Base-by-base conservation (phyloP, 2,329 filamentous ascomycete genomes). In the Colletotrichum tanaceti region DNA sequence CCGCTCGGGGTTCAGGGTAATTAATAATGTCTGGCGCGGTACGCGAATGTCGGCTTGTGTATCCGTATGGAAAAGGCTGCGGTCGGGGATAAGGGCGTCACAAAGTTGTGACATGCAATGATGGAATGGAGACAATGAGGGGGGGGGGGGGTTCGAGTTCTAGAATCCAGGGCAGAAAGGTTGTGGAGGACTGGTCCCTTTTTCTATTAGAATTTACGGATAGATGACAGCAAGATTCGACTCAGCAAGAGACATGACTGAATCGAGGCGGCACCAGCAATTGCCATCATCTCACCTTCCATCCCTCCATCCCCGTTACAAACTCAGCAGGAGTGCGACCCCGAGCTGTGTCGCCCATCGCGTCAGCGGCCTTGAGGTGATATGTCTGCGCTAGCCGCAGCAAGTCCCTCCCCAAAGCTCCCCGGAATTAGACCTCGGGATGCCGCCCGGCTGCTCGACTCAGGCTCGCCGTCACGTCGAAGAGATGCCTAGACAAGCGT, bases 1-100 rank as follows among this genome's bases (percentile, higher is more conserved):
- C 55, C 49, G 38, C n/a, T 58, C 52, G 63, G 49, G 43, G 22
- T 32, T 60, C 55, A 20, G 55, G 22, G 20, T 22, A 61, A 66
- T 66, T 66, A 69, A 52, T 69, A 66, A 66, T 61, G 24, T 43
- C 43, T 55, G 62, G 46, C 50, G 62, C 65, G 28, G 41, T 49
- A 57, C 50, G 66, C 28, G 50, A 20, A 52, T 57, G 52, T 60
- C 41, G 63, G 57, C 43, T 43, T 44, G 32, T 66, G 50, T 60
- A 28, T 32, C n/a, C n/a, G n/a, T n/a, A n/a, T n/a, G 46, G 16
- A 16, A 18, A 44, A 38, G 35, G 38, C 54, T 61, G 50, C 57
- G 32, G 52, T 41, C 50, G 66, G 66, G 50, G 39, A 43, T 44
- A 44, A 63, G 43, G 41, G 61, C 35, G 43, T 52, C 49, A 44